Conservation (phyloP, 2,329 filamentous ascomycete species). For the Didymella pinodella region DNA sequence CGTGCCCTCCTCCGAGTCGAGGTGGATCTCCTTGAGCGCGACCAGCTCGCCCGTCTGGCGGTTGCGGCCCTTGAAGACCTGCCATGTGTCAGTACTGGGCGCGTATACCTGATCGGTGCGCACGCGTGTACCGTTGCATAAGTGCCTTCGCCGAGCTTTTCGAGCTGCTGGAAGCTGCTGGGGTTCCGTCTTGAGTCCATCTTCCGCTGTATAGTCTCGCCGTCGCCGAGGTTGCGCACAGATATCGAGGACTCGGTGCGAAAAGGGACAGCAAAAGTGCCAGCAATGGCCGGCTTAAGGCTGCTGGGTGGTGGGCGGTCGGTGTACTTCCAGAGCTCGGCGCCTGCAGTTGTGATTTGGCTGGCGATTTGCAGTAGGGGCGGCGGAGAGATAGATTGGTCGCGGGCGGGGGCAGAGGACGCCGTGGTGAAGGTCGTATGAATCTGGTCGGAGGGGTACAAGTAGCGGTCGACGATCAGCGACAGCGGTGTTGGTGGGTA, state of each 20-base stretch:
- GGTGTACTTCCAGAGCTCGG: conserved; percentile 60
- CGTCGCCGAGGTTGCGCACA: conserved; percentile 56
- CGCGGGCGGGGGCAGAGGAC: conserved; percentile 32
- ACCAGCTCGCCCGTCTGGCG: conserved; percentile 96
- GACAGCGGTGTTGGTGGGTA: conserved; percentile 12
- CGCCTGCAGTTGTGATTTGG: conserved; percentile 58
- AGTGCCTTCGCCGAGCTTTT: conserved; percentile 96
- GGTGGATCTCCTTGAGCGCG: conserved; percentile 97
- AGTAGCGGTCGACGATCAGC: conserved; percentile 16
- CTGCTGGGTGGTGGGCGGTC: conserved; percentile 55
- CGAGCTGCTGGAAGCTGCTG: conserved; percentile 98
- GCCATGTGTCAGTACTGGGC: conserved; percentile 32
- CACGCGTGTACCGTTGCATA: conserved; percentile 83
- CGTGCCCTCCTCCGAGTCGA: conserved; percentile 97
- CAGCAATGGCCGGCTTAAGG: conserved; percentile 59
- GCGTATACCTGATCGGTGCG: background rate
- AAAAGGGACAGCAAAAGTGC: conserved; percentile 56
- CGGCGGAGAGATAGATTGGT: conserved; percentile 34
- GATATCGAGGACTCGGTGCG: conserved; percentile 62
- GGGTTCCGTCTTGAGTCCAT: conserved; percentile 96
- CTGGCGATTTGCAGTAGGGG: conserved; percentile 53
- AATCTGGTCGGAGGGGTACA: conserved; percentile 10
- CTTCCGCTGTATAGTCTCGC: conserved; percentile 32
- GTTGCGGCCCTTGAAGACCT: conserved; percentile 99
- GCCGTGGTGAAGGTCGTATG: conserved; percentile 30